Evolutionary conservation across 257 asterid species (phyloP), one percentile per base, ranked within the genome.

Genomic region (Fraxinus anomala): DNA sequence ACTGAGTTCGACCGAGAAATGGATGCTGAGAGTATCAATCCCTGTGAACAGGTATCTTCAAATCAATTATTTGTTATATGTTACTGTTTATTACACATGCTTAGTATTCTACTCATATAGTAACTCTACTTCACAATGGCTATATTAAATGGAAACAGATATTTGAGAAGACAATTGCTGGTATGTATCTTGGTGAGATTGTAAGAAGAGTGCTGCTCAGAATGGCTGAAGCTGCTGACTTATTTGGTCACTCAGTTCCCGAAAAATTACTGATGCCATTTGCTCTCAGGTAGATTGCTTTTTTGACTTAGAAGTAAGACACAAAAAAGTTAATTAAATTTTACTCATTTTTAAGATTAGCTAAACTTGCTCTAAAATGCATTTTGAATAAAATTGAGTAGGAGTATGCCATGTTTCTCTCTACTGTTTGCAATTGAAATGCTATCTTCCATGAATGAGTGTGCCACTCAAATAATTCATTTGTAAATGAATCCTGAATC

Each of bases 121-220:
- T 16, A 37, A 6, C 34, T 34, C 19, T 28, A 72, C 24, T 61
- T 42, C 33, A 4, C 24, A 42, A 75, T 49, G 69, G 19, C 49
- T 11, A 21, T 67, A 24, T 75, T 34, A 37, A 40, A 75, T 72
- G 83, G 77, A 39, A 66, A 84, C 83, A 92, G 96, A 89, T 88
- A 79, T 92, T 88, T 73, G 97, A 92, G 90, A 92, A 92, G 73
- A 88, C 92, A 31, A 88, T 92, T 74, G 91, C 97, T 33, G 97
- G 97, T 7, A 89, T 92, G 96, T 92, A 91, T 83, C 93, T 92
- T 26, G 97, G 97, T 36, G 97, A 92, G 73, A 92, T 92, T 75
- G 95, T 84, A 16, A 85, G 97, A 82, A 85, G 92, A 68, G 92
- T 92, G 51, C 84, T 92, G 74, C 82, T 82, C 51, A 86, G 80